Evolutionary conservation across 148 eudicot species (phyloP), one percentile per base, ranked within the genome.

Genomic region (Mesembryanthemum crystallinum): DNA sequence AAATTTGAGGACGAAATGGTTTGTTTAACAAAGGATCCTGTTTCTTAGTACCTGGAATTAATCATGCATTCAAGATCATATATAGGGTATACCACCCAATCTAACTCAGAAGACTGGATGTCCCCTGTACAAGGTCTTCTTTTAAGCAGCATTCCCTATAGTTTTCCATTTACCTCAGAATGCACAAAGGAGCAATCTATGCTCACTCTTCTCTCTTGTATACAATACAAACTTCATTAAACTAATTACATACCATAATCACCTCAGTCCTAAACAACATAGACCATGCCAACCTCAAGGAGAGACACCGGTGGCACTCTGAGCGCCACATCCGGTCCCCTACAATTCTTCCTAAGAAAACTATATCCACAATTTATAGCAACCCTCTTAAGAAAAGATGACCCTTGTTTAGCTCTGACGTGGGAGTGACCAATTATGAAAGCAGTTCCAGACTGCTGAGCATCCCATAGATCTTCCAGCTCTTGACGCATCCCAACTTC

Each of bases 251-350:
- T 39, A 49, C 9, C 33, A 51, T 25, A 66, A 18, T 51, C 10
- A 62, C 52, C 43, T 5, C 11, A 1, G 60, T 52, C 27, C 78
- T 77, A 93, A 28, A 93, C 92, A 76, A 93, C 86, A 77, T 93
- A 93, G 63, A 93, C 98, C 98, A 93, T 89, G 67, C 98, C 98
- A 30, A 93, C 98, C 84, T 93, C 94, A 18, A 93, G 88, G 13
- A 89, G 83, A 5, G 98, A 93, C 65, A 83, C 97, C 0, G 97
- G 94, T 67, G 98, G 98, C 69, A 91, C 94, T 78, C 85, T 80
- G 5, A 93, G 88, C 0, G 89, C 89, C 45, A 89, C 97, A 73
- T 91, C 94, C 1, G 97, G 81, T 6, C 94, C 98, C 82, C 98
- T 77, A 74, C 98, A 91, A 64, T 94, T 94, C 84, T 85, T 84